These are phyloP conservation scores for Exserohilum rostratum DNA, from an alignment of 2,329 filamentous ascomycete genomes.

Conservation along the genomic window DNA sequence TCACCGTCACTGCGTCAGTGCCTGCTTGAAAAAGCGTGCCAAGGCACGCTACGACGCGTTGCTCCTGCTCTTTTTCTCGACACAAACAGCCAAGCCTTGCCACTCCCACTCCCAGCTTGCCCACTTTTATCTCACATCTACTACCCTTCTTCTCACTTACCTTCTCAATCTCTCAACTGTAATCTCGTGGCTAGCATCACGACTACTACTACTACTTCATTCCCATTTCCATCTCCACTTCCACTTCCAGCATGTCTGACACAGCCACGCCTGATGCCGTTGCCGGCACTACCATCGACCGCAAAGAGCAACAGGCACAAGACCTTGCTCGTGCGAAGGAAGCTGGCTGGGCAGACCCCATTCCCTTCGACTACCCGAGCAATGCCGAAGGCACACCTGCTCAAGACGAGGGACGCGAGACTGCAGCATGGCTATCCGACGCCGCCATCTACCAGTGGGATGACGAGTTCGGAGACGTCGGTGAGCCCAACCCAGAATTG, in stretches of 20 bases:
- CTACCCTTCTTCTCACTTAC: neutral
- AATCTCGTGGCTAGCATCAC: neutral
- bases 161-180: neutral
- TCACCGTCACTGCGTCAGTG: conserved; percentile 1
- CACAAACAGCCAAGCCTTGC: conserved; percentile 12
- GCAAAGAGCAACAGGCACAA: conserved; percentile 32
- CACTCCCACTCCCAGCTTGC: neutral
- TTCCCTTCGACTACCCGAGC: conserved; percentile 58
- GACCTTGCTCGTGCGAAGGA: conserved; percentile 39
- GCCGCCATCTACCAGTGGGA: conserved; percentile 81
- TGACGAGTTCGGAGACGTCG: conserved; percentile 85
- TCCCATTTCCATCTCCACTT: neutral
- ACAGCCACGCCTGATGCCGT: conserved; percentile 14
- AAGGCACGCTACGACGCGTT: conserved; percentile 6
- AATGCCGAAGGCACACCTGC: conserved; percentile 32
- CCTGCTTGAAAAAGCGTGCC: conserved; percentile 1
- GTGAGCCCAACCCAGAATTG: conserved; percentile 70
- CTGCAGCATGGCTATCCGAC: conserved; percentile 57
- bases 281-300: conserved; percentile 24
- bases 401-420: conserved; percentile 30
- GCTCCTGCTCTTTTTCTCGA: conserved; percentile 12
- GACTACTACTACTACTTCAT: neutral
- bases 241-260: conserved; percentile 29
- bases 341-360: conserved; percentile 56
- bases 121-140: neutral